Conservation (phyloP, 805 yeast species). For the Candida schatavii region DNA sequence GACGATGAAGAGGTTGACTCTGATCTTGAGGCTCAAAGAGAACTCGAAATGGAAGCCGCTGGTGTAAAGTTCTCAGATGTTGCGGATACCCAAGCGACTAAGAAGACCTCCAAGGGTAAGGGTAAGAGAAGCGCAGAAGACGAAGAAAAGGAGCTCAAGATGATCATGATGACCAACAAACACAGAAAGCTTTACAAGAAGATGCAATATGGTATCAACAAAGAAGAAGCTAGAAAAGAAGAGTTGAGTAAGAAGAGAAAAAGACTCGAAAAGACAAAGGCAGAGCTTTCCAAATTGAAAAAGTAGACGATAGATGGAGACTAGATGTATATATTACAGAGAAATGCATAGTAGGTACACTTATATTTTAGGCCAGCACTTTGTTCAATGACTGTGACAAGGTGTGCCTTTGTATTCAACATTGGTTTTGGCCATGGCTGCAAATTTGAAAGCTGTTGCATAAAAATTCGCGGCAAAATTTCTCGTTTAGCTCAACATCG, state of each 20-base stretch:
- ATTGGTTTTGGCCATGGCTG: too few species aligned
- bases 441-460: too few species aligned
- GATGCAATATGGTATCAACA: conserved; percentile 88
- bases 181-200: conserved; percentile 90
- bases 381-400: too few species aligned
- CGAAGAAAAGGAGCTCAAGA: conserved; percentile 87
- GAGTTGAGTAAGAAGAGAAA: conserved; percentile 66
- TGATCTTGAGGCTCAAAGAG: conserved; percentile 78
- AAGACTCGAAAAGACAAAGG: conserved; percentile 64
- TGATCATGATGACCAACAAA: conserved; percentile 97
- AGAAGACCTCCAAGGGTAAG: conserved; percentile 18
- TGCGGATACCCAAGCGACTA: conserved; percentile 25
- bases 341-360: too few species aligned
- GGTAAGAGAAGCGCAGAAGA: conserved; percentile 53
- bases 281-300: conserved; percentile 26
- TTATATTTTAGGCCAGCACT: too few species aligned
- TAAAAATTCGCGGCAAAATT: too few species aligned
- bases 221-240: conserved; percentile 75
- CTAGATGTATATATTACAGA: too few species aligned
- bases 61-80: conserved; percentile 76
- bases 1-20: conserved; percentile 54
- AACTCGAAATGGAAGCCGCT: conserved; percentile 72
- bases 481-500: too few species aligned
- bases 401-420: background rate
- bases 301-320: too few species aligned